Percentiles rank a stretch among this genome's conserved stretches.
These are phyloP conservation scores for Paecilomyces fulvus DNA, from an alignment of 2,329 filamentous ascomycete genomes.

Conservation along the genomic window DNA sequence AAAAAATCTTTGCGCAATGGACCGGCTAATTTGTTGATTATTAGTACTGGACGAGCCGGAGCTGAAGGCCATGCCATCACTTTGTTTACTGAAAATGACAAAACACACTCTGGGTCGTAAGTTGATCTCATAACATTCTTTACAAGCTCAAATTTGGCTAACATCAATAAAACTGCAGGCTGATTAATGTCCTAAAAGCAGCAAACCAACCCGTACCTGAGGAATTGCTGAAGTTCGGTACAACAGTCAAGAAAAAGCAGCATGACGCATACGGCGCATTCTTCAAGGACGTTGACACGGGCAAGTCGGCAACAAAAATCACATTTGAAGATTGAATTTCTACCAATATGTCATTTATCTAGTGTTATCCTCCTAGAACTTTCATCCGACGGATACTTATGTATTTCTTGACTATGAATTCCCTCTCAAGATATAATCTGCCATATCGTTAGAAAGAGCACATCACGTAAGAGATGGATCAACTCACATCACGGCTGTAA, in stretches of 20 bases:
- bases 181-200: constrained; percentile 92
- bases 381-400: constrained; percentile 11
- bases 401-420: constrained; percentile 20
- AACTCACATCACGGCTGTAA: constrained; percentile 54
- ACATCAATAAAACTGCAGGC: constrained; percentile 38
- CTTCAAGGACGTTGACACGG: constrained; percentile 81
- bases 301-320: constrained; percentile 82
- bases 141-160: neutral
- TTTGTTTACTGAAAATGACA: constrained; percentile 91
- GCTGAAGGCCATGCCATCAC: constrained; percentile 85
- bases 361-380: constrained; percentile 8
- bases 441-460: constrained; percentile 11
- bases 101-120: constrained; percentile 79
- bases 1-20: constrained; percentile 5
- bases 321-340: constrained; percentile 59
- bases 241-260: constrained; percentile 97
- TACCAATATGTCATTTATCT: constrained; percentile 14
- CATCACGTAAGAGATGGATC: neutral
- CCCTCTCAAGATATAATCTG: constrained; percentile 29
- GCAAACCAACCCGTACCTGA: constrained; percentile 87
- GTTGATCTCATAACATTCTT: constrained; percentile 31
- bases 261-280: constrained; percentile 94
- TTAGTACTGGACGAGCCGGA: constrained; percentile 81
- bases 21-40: constrained; percentile 5
- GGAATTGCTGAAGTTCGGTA: constrained; percentile 87